Conservation (phyloP, 2,329 filamentous ascomycete genomes). For the Grosmannia huntii region DNA sequence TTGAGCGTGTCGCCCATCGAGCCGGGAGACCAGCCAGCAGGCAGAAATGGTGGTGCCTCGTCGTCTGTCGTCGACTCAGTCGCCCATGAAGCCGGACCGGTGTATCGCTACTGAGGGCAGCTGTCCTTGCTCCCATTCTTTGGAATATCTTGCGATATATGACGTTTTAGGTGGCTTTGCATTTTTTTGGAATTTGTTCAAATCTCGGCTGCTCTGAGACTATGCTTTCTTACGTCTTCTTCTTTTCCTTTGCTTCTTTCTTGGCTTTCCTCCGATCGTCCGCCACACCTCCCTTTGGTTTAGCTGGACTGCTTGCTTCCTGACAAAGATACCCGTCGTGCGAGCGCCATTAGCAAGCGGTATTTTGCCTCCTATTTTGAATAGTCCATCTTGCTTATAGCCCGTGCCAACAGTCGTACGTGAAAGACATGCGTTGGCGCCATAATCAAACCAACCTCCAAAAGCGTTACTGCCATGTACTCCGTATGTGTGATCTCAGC, state of each 20-base stretch:
- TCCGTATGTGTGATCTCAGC: no score
- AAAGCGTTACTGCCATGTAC: no score
- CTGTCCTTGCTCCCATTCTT: not conserved
- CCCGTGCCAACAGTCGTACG: no score
- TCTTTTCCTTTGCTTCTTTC: not conserved
- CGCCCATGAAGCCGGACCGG: not conserved
- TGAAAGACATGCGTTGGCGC: no score
- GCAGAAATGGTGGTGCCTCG: not conserved
- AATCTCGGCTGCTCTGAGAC: not conserved
- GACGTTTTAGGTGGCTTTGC: not conserved
- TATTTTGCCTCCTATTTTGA: not conserved
- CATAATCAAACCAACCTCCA: no score
- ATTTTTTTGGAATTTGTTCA: not conserved
- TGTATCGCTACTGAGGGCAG: not conserved
- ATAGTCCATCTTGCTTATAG: no score
- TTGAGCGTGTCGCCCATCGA: not conserved
- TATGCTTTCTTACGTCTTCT: no score
- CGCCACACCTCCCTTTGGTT: not conserved
- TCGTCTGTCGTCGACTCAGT: not conserved
- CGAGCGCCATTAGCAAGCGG: not conserved
- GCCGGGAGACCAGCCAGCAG: not conserved
- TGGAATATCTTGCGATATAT: not conserved
- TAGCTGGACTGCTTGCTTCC: not conserved
- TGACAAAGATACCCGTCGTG: not conserved
- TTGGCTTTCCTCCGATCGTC: no score